Conservation (phyloP, 495 filamentous ascomycete species). For the Aspergillus olivimuriae region DNA sequence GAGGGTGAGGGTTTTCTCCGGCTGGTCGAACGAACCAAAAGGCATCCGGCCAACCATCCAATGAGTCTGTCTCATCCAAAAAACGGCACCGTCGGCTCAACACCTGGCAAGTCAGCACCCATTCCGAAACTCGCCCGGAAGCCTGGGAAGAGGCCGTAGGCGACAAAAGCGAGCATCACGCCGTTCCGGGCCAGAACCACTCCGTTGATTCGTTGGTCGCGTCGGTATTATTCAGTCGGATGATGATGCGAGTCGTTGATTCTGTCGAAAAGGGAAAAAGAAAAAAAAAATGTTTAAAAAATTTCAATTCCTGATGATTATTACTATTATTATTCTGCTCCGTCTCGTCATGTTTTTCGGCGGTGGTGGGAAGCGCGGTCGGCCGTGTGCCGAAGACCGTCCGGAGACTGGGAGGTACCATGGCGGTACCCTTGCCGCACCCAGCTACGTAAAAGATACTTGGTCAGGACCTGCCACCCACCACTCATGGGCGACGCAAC, state of each 20-base stretch:
- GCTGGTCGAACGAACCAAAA: not conserved
- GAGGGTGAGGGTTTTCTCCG: not conserved
- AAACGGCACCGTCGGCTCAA: constrained; percentile 17
- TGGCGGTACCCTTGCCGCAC: constrained; percentile 18
- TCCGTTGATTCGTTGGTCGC: constrained; percentile 7
- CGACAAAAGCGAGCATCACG: constrained; percentile 13
- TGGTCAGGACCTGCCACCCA: constrained; percentile 7
- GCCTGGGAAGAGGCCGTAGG: constrained; percentile 5
- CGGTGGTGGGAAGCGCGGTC: constrained; percentile 15
- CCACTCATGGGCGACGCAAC: constrained; percentile 7
- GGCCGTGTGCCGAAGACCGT: constrained; percentile 29
- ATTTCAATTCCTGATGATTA: no score
- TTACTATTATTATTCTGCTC: constrained; percentile 1
- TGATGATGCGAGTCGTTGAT: no score
- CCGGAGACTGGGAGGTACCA: constrained; percentile 16
- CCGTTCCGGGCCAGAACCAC: constrained; percentile 13
- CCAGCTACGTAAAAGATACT: constrained; percentile 14
- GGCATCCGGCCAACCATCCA: constrained; percentile 4
- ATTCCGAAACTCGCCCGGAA: constrained; percentile 18
- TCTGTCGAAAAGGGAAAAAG: not conserved
- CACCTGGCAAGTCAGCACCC: constrained; percentile 12
- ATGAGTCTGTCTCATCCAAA: constrained; percentile 8
- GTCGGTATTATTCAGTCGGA: no score
- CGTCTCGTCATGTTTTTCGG: constrained; percentile 5
- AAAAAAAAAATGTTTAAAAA: not conserved